phyloP scores from a whole-genome alignment of 305 asterid species.

The Salvia sclarea region DNA sequence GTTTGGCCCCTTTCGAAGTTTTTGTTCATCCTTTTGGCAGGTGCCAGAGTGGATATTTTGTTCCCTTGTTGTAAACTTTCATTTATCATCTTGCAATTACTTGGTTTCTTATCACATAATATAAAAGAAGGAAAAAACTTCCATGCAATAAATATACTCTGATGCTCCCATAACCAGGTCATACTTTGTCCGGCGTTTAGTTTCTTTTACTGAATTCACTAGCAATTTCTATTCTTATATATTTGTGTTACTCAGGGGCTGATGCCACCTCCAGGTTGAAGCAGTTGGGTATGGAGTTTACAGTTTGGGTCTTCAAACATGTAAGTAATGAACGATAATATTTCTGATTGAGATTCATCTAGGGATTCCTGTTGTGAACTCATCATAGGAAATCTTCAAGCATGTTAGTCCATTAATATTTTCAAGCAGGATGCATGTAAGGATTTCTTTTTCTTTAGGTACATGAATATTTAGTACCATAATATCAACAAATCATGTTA shows the following conservation, averaged over 20 bases:
- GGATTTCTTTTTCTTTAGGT: background rate
- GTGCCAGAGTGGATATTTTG: background rate
- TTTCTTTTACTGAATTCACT: slow-evolving; percentile 27
- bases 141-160: slow-evolving; percentile 13
- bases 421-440: slow-evolving; percentile 11
- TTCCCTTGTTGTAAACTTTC: background rate
- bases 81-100: background rate
- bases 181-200: slow-evolving; percentile 16
- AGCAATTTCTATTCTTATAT: slow-evolving; percentile 28
- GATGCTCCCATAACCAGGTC: slow-evolving; percentile 14
- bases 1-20: background rate
- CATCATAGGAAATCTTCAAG: no score
- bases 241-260: slow-evolving; percentile 54
- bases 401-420: slow-evolving; percentile 14
- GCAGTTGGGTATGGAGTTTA: slow-evolving; percentile 98
- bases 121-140: background rate
- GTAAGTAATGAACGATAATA: slow-evolving; percentile 50
- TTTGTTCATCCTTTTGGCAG: background rate
- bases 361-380: no score
- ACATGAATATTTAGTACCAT: background rate
- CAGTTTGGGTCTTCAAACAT: slow-evolving; percentile 99
- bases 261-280: slow-evolving; percentile 91
- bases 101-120: background rate
- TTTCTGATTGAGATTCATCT: slow-evolving; percentile 16
- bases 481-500: background rate